Evolutionary conservation across 345 rosid species (phyloP).

Genomic region (Pelargonium nanum): DNA sequence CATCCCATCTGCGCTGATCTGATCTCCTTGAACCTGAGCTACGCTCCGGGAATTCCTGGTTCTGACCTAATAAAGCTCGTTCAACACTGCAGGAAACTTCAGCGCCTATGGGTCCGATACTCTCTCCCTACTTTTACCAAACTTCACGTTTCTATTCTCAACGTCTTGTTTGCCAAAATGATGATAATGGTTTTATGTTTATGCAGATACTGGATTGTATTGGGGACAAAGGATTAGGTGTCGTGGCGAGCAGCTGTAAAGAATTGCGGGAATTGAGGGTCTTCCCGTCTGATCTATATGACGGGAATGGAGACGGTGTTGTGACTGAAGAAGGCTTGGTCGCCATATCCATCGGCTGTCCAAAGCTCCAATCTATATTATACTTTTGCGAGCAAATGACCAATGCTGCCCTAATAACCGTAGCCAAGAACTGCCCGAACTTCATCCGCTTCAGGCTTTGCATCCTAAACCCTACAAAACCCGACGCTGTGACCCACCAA

Average conservation of each 20-base stretch:
- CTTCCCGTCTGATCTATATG: constrained; percentile 74
- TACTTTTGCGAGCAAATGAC: constrained; percentile 98
- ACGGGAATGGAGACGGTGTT: constrained; percentile 37
- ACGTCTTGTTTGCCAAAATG: no score
- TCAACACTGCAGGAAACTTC: constrained; percentile 56
- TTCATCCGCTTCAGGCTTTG: constrained; percentile 75
- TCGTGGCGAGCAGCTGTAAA: constrained; percentile 71
- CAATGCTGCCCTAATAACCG: constrained; percentile 74
- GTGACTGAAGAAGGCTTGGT: constrained; percentile 88
- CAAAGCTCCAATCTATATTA: constrained; percentile 65
- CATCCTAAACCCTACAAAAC: constrained; percentile 63
- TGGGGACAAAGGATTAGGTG: constrained; percentile 76
- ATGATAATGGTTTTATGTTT: constrained; percentile 7
- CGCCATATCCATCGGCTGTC: constrained; percentile 75
- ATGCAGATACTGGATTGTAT: constrained; percentile 83
- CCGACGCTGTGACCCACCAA: constrained; percentile 56
- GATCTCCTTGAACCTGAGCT: constrained; percentile 70
- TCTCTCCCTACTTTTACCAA: no score
- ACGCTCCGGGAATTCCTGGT: constrained; percentile 64
- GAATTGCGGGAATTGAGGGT: constrained; percentile 83
- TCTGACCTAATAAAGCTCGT: constrained; percentile 51
- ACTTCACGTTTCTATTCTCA: no score
- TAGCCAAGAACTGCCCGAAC: constrained; percentile 74
- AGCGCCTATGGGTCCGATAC: constrained; percentile 68
- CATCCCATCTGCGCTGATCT: constrained; percentile 50